Evolutionary conservation across 2,329 filamentous ascomycete species (phyloP), one percentile per base, ranked within the genome.

Genomic region (Phyllosticta citribraziliensis): DNA sequence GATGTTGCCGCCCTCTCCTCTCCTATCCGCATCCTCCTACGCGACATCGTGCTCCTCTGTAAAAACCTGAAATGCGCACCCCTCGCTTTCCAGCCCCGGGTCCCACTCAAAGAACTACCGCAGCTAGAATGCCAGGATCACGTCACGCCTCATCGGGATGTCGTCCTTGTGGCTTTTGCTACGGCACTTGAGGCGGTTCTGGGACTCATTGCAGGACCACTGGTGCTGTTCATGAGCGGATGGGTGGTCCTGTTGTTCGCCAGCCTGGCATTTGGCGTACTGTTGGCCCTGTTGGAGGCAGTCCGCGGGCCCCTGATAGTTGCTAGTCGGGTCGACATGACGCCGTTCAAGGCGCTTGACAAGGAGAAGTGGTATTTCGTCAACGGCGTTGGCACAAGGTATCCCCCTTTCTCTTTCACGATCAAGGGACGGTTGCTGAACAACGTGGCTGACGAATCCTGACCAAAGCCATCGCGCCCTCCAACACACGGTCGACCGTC

Each of bases 301-400:
- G 27, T 55, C 11, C 27, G 54, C 3, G 54, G 54, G 11, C 22
- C 22, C n/a, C 27, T 55, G 25, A 55, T 55, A 33, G 54, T 55
- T 10, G 11, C 8, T 3, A 27, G 22, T 11, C 24, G n/a, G n/a
- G n/a, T 35, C 10, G 24, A 55, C 12, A 19, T 55, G 54, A 9
- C 11, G n/a, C 10, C n/a, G 2, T 35, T 1, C 2, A 55, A 55
- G 24, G n/a, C 11, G 24, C 12, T 55, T 20, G 54, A 27, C 9
- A 27, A 27, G 54, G 35, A 56, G 33, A 25, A 19, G 19, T 61
- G 55, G 56, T 30, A 25, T 51, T 35, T 51, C 27, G 12, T n/a
- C 53, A 27, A 63, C 83, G 59, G 33, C 9, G 57, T 58, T 58
- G 63, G 60, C 89, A 88, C 85, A 20, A 55, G 27, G 54, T 55